phyloP scores from a whole-genome alignment of 2,329 filamentous ascomycete species.

The Alternaria brassicicola region DNA sequence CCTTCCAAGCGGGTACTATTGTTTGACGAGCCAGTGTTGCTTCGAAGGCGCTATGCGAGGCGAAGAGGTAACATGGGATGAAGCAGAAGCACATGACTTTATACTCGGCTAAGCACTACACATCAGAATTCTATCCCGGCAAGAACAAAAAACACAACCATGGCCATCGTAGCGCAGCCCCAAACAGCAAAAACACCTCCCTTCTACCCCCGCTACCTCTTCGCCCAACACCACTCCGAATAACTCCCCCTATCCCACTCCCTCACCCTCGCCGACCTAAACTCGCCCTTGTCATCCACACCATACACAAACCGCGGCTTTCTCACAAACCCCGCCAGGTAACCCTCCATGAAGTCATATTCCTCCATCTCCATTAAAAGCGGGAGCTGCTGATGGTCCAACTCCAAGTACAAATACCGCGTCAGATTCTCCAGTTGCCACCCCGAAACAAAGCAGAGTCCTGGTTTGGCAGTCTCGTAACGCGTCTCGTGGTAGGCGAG shows the following conservation, averaged over 20 bases:
- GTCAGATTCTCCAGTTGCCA: neutral
- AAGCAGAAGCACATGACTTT: neutral
- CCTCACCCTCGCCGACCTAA: neutral
- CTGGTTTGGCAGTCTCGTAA: neutral
- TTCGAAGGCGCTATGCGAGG: neutral
- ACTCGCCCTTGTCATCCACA: neutral
- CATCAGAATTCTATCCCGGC: too few relatives aligned
- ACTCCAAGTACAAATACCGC: conserved; percentile 6
- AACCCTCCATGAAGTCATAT: conserved; percentile 2
- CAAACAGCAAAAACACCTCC: too few relatives aligned
- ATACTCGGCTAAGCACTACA: neutral
- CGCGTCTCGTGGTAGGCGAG: neutral
- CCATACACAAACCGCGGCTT: neutral
- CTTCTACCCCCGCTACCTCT: neutral
- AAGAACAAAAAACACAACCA: too few relatives aligned
- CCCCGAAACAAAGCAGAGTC: neutral
- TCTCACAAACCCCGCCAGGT: neutral
- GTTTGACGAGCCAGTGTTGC: neutral
- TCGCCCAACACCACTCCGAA: conserved; percentile 1
- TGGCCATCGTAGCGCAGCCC: too few relatives aligned
- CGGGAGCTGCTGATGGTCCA: neutral
- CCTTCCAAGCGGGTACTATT: neutral
- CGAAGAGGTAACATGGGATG: neutral
- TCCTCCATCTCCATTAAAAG: conserved; percentile 1
- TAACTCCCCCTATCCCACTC: neutral